Base-by-base conservation (phyloP, 768 basidiomycete genomes). In the Amanita polypyramis region DNA sequence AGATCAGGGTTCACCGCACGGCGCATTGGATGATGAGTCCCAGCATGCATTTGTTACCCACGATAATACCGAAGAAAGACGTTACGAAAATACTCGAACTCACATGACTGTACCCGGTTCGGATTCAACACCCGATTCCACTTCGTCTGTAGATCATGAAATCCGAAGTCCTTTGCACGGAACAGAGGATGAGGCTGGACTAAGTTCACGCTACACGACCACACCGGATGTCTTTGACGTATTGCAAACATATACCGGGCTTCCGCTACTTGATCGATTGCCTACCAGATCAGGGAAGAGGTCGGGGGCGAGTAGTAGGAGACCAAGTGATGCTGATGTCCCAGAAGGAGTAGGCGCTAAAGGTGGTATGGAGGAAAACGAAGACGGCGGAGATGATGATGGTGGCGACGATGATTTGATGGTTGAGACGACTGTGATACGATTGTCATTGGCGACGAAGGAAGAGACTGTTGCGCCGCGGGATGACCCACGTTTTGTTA, bases 401-500 rank as follows among this genome's bases (percentile, higher is more conserved):
- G 39, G 32, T 14, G 47, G 25, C 6, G 49, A 44, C 6, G 30
- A 37, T 4, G 43, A 50, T 20, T 20, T 49, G 47, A 49, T 50
- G 5, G 70, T 70, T 8, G 76, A 75, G 37, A 79, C 80, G 27
- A 79, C 80, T 2, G 83, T 87, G 23, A 81, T 87, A 62, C 82
- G 77, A 60, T 68, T 91, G 58, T 84, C 82, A 1, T 61, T 87
- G 11, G 72, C 76, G 20, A 61, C 76, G 0, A 49, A 49, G 32
- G 82, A 85, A 30, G 77, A 83, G 48, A 77, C 73, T 23, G 79
- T 81, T 11, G 76, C 82, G 1, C 89, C 89, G 5, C 76, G 82
- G 11, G 85, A 93, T 53, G 92, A 96, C 55, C 90, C 92, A 12
- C 77, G 91, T 0, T 94, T 94, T 58, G 88, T 92, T 32, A 80